Base-by-base conservation (phyloP, 164 flowering plant species). In the Liriodendron chinense region DNA sequence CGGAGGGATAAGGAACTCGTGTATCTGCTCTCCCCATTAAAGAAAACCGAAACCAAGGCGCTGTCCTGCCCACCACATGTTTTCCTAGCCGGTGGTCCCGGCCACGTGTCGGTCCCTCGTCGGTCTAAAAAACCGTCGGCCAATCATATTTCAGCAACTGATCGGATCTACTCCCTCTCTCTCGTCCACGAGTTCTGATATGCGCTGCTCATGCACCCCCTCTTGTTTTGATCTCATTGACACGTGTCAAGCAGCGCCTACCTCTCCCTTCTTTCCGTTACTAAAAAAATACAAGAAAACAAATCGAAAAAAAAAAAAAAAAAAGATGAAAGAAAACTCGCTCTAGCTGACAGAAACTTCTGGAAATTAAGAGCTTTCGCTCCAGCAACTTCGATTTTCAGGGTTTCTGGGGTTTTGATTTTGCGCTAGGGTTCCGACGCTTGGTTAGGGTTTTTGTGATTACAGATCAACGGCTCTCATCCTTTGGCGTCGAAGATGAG, bases 141-240 rank as follows among this genome's bases (percentile, higher is more conserved):
- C 77, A 78, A 74, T 78, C 20, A 47, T 3, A 25, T 2, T 24
- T 25, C 25, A 71, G 75, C 26, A 78, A 78, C 24, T 65, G 81
- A 78, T 78, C 65, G 77, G 53, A 78, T 74, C 74, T 53, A 10
- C 26, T 65, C 71, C 2, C 61, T 13, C 7, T 4, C 50, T 78
- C 72, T 53, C 74, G 68, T 65, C 77, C 77, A 74, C 77, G 14
- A 74, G 43, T 78, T 78, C 23, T 13, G 70, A 69, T 65, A 53
- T 50, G 65, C 80, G 7, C 9, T 22, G 20, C 16, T 21, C 2
- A 7, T 14, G 43, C n/a, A 10, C 50, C 8, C 24, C 59, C 53
- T 47, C 62, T 70, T 26, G 43, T 72, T 73, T 69, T 74, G 70
- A 48, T 72, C 25, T 68, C 63, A 1, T 24, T 7, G 69, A 48